These are phyloP conservation scores for Schizopora paradoxa DNA, from an alignment of 1,284 basidiomycete species.

Conservation along the genomic window DNA sequence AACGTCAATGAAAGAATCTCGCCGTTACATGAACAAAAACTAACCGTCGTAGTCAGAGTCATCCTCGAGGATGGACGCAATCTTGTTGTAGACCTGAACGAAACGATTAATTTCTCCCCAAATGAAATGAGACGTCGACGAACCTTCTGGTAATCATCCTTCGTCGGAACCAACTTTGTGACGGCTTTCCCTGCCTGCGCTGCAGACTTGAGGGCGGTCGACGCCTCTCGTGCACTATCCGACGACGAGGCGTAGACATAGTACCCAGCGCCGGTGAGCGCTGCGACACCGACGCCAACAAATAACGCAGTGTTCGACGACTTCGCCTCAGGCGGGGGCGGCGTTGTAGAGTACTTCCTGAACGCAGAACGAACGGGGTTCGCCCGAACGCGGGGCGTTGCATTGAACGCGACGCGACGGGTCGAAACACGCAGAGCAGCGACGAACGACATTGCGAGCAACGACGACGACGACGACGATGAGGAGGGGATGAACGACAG, in stretches of 20 bases:
- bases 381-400: constrained; percentile 30
- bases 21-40: constrained; percentile 21
- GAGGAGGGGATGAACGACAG: background rate
- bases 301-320: constrained; percentile 50
- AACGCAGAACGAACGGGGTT: constrained; percentile 32
- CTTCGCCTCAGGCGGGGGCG: constrained; percentile 37
- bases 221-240: constrained; percentile 45
- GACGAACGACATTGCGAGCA: constrained; percentile 41
- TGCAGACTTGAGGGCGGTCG: constrained; percentile 51
- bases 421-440: constrained; percentile 42
- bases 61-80: constrained; percentile 73
- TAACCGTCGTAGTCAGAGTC: constrained; percentile 79
- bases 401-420: constrained; percentile 37
- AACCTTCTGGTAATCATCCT: constrained; percentile 85
- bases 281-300: constrained; percentile 48
- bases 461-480: background rate
- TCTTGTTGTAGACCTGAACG: constrained; percentile 77
- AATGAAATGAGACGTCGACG: constrained; percentile 5
- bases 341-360: constrained; percentile 54
- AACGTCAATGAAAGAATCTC: constrained; percentile 7
- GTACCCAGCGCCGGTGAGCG: constrained; percentile 44
- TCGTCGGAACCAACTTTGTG: constrained; percentile 58
- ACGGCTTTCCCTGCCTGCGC: constrained; percentile 57
- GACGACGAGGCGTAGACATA: constrained; percentile 43
- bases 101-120: background rate